Base-by-base conservation (phyloP, 208 protist species). In the Acanthamoeba polyphaga region DNA sequence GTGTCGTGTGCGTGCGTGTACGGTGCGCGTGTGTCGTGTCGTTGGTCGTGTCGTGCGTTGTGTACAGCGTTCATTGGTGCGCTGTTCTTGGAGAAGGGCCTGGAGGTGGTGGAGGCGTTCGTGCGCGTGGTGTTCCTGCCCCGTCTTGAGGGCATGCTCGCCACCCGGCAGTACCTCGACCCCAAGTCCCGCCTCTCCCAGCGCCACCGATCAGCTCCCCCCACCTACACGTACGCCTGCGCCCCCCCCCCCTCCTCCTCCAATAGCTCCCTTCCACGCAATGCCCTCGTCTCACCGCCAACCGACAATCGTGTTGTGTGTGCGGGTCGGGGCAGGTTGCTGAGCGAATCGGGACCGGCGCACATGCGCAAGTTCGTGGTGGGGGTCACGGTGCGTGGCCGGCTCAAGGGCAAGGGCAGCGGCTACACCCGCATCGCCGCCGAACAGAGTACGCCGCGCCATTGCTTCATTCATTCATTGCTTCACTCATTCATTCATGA, bases 61-160 rank as follows among this genome's bases (percentile, higher is more conserved):
- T 24, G 38, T 15, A 0, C 51, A 87, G 82, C 82, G 24, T 64
- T 89, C 32, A 34, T 89, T 10, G 82, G 82, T 3, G 82, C 82
- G 2, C 55, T 89, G 82, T 66, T 89, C 32, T 32, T 89, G 55
- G 82, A 89, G 1, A 60, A 64, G 29, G 82, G 82, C 17, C 24
- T 89, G 24, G 82, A 22, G n/a, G n/a, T 15, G 24, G 82, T 89
- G 1, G 22, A 34, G 49, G 55, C 51, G 15, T 64, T 89, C 49
- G 51, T 66, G 49, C 7, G 19, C 15, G 82, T 89, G 24, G 49
- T n/a, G 32, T 46, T 89, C 22, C 29, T 89, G 1, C 82, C 82
- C 0, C 49, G 53, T 7, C 53, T 66, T 8, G 17, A 9, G 13
- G 32, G 66, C n/a, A 10, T 46, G 22, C 27, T 89, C 27, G 34